Base-by-base conservation (phyloP, 371 early-diverging fungal species). In the Mucor piriformis region DNA sequence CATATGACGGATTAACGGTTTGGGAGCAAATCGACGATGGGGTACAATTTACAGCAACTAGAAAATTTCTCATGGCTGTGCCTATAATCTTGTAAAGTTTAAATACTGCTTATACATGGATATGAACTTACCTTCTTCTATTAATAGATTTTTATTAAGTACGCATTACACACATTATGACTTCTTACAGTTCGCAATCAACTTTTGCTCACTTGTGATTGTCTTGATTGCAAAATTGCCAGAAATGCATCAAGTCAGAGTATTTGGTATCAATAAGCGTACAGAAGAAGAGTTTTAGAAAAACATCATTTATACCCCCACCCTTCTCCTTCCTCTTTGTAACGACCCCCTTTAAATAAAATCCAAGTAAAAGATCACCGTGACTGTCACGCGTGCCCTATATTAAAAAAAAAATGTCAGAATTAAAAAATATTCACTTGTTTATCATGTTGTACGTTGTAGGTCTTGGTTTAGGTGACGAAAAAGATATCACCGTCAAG, bases 21-120 rank as follows among this genome's bases (percentile, higher is more conserved):
- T 97, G 98, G 98, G 98, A 97, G 76, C 98, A 97, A 79, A 94
- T 97, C 58, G 98, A 97, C 72, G 87, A 91, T 54, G 97, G 96
- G 48, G 89, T 83, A 20, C 95, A 95, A 66, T 96, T 95, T 72
- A 96, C 98, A 10, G 94, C 96, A 7, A 89, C 96, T 18, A 91
- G 95, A 59, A 97, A 97, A 73, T 97, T 91, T 72, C 77, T 96
- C 42, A 95, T 94, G 8, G 89, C 90, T 3, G 83, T 94, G 24
- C 98, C 98, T 15, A 93, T 95, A 40, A 73, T 87, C 46, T 73
- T 97, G 94, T 96, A 90, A 84, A 91, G 27, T n/a, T 34, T 34
- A 21, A 46, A 48, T 27, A 12, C 11, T 7, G 38, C 8, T 13
- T 12, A 53, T n/a, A 40, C 4, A 44, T 8, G 40, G 24, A 38